Conservation (phyloP, 805 yeast species). For the Citeromyces matritensis region DNA sequence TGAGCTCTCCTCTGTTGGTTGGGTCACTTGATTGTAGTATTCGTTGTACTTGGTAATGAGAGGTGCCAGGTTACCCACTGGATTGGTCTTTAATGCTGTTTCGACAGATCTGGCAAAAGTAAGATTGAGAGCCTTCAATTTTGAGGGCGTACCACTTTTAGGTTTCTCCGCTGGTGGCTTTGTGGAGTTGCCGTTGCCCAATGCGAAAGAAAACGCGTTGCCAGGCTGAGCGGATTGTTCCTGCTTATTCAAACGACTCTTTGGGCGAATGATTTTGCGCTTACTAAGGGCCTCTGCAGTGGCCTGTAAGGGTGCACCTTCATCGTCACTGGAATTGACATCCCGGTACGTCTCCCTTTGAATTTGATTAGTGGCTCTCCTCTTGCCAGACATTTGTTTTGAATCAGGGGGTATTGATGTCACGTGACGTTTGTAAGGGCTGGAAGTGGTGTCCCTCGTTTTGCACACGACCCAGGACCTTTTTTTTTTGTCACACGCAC, state of each 20-base stretch:
- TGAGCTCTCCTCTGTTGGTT: conserved; percentile 6
- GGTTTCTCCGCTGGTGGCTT: conserved; percentile 7
- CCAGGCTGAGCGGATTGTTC: neutral
- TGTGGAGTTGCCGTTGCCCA: neutral
- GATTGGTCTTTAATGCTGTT: conserved; percentile 22
- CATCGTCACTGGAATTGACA: conserved; percentile 16
- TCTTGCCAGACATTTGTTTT: conserved; percentile 37
- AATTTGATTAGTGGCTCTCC: conserved; percentile 54
- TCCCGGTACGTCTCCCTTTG: conserved; percentile 29
- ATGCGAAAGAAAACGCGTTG: neutral
- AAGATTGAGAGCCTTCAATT: conserved; percentile 51
- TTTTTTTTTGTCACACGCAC: neutral
- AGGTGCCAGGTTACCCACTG: conserved; percentile 39
- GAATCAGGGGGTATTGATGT: conserved; percentile 2
- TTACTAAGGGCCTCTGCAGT: conserved; percentile 39
- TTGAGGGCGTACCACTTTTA: conserved; percentile 13
- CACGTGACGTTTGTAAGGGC: neutral
- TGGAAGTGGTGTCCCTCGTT: conserved; percentile 1
- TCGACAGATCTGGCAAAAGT: conserved; percentile 36
- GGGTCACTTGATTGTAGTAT: conserved; percentile 25
- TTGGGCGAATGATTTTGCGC: conserved; percentile 30
- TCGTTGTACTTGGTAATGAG: conserved; percentile 42
- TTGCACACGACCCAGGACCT: neutral
- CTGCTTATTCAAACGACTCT: conserved; percentile 2
- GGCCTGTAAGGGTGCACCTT: conserved; percentile 19